Evolutionary conservation across 2,329 filamentous ascomycete species (phyloP).

Genomic region (Massarina eburnea): DNA sequence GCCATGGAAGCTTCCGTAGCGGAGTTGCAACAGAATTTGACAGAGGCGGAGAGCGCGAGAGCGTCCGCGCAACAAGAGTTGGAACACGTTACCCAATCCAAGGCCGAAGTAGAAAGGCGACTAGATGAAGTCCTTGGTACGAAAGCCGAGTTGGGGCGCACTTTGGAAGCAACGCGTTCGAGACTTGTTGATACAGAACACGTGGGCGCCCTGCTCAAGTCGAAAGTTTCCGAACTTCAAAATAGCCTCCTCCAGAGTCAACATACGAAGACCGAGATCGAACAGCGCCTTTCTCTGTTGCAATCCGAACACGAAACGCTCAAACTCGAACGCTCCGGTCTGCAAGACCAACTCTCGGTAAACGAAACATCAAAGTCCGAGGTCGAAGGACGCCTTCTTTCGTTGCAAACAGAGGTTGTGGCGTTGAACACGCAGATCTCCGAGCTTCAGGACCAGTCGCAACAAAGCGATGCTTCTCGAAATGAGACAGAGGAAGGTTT

Average conservation of each 20-base stretch:
- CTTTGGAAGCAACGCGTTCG: slow-evolving; percentile 24
- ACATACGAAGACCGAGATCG: slow-evolving; percentile 2
- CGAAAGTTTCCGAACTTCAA: slow-evolving; percentile 10
- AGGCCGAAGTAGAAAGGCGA: slow-evolving; percentile 14
- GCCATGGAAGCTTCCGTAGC: slow-evolving; percentile 21
- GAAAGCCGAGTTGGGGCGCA: slow-evolving; percentile 24
- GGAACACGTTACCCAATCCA: slow-evolving; percentile 15
- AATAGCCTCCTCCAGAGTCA: slow-evolving; percentile 6
- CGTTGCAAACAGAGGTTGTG: slow-evolving; percentile 2
- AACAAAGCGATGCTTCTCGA: slow-evolving; percentile 1
- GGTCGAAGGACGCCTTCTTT: slow-evolving; percentile 11
- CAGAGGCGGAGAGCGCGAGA: slow-evolving; percentile 20
- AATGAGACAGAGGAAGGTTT: slow-evolving; percentile 8
- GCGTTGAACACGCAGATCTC: slow-evolving; percentile 3
- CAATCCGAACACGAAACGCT: slow-evolving; percentile 1
- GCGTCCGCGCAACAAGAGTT: slow-evolving; percentile 21
- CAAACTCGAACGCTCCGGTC: slow-evolving; percentile 1
- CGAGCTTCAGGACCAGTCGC: slow-evolving; percentile 1
- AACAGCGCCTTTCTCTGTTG: background rate
- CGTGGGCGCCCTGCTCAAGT: slow-evolving; percentile 12
- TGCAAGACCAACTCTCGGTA: background rate
- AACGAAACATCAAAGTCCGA: slow-evolving; percentile 13
- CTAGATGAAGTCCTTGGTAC: slow-evolving; percentile 13
- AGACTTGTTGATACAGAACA: slow-evolving; percentile 11
- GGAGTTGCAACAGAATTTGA: slow-evolving; percentile 22